phyloP scores from a whole-genome alignment of 2,329 filamentous ascomycete species.

The Microcyclosporella mali region DNA sequence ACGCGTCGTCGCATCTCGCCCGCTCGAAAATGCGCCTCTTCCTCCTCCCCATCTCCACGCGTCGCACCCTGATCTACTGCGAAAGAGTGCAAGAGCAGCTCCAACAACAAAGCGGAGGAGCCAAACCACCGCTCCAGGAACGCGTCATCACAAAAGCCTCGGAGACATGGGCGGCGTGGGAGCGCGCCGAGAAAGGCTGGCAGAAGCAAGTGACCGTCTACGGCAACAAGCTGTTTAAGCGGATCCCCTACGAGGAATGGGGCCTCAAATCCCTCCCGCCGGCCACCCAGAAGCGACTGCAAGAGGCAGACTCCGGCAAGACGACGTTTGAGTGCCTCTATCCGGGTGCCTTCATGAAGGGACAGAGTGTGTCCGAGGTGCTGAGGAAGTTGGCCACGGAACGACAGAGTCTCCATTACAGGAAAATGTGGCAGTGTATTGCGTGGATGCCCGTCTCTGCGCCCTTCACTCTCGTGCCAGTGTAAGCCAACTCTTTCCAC shows the following conservation, averaged over 20 bases:
- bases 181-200: constrained; percentile 66
- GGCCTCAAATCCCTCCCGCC: constrained; percentile 90
- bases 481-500: no score
- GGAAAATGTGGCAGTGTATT: constrained; percentile 72
- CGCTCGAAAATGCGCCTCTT: constrained; percentile 93
- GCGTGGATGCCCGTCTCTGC: constrained; percentile 74
- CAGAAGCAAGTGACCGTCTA: constrained; percentile 79
- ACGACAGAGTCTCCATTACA: constrained; percentile 69
- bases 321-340: constrained; percentile 55
- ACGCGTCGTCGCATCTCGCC: no score
- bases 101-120: constrained; percentile 38
- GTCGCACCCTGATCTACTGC: constrained; percentile 86
- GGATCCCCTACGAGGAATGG: constrained; percentile 97
- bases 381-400: constrained; percentile 69
- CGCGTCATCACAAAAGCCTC: constrained; percentile 65
- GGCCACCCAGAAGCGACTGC: constrained; percentile 59
- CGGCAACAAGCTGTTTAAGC: constrained; percentile 76
- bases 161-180: constrained; percentile 78
- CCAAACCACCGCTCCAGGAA: constrained; percentile 58
- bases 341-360: constrained; percentile 63
- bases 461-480: constrained; percentile 74
- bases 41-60: constrained; percentile 85
- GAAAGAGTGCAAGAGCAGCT: constrained; percentile 53
- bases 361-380: constrained; percentile 55
- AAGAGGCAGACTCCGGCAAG: constrained; percentile 57